phyloP scores from a whole-genome alignment of 306 rosid species.

The Sindora glabra region DNA sequence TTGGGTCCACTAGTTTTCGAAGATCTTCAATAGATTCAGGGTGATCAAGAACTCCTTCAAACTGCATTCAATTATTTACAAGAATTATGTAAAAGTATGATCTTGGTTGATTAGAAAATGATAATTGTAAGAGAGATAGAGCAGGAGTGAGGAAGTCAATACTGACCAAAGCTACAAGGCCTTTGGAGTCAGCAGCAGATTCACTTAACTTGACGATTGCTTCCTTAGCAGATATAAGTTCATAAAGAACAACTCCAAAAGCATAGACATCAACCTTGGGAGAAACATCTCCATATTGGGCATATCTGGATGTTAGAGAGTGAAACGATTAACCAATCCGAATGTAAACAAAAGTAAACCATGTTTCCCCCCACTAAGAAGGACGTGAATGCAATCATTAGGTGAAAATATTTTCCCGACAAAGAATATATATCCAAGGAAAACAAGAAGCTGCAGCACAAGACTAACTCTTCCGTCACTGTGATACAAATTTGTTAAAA shows the following conservation, averaged over 20 bases:
- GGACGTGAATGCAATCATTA: no score
- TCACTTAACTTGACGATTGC: constrained; percentile 46
- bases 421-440: no score
- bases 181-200: constrained; percentile 49
- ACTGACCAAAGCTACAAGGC: constrained; percentile 67
- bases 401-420: no score
- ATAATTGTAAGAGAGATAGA: no score
- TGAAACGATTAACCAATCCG: constrained; percentile 3
- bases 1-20: constrained; percentile 56
- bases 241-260: constrained; percentile 57
- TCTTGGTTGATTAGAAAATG: no score
- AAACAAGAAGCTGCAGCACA: no score
- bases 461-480: no score
- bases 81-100: no score
- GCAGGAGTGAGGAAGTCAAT: background rate
- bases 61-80: constrained; percentile 38
- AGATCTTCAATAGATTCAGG: constrained; percentile 45
- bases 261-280: constrained; percentile 79
- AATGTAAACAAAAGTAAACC: background rate
- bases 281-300: constrained; percentile 72
- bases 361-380: no score
- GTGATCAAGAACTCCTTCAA: constrained; percentile 60
- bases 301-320: constrained; percentile 46
- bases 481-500: no score
- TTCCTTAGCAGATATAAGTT: constrained; percentile 71